Percentiles rank a stretch among this genome's conserved stretches.
Evolutionary conservation across 1,139 yeast species (phyloP).

Genomic region (Kluyveromyces marxianus): DNA sequence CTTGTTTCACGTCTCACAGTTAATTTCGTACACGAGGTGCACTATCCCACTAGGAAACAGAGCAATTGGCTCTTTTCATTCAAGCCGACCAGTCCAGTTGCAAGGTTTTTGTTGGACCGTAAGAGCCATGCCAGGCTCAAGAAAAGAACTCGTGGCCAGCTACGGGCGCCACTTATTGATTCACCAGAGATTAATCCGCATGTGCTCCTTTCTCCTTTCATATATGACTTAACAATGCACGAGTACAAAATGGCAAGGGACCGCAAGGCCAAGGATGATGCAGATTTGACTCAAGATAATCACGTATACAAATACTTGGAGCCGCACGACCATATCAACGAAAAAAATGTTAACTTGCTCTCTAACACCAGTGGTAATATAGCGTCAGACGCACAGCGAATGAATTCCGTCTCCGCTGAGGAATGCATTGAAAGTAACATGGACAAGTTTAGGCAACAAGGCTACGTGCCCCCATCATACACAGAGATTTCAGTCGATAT

Average conservation of each 20-base stretch:
- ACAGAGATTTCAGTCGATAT: slow-evolving; percentile 59
- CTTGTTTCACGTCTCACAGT: slow-evolving; percentile 43
- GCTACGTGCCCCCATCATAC: slow-evolving; percentile 38
- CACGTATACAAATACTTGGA: slow-evolving; percentile 3
- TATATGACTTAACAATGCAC: slow-evolving; percentile 31
- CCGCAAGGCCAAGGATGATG: not conserved
- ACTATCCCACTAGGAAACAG: slow-evolving; percentile 60
- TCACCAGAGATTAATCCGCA: slow-evolving; percentile 26
- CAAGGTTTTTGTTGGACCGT: slow-evolving; percentile 45
- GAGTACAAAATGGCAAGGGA: slow-evolving; percentile 18
- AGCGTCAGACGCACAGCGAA: not conserved
- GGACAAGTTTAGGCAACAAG: slow-evolving; percentile 14
- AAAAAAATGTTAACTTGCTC: not conserved
- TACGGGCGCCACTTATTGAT: slow-evolving; percentile 22
- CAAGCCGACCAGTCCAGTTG: slow-evolving; percentile 35
- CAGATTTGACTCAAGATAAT: slow-evolving; percentile 14
- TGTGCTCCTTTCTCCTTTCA: slow-evolving; percentile 29
- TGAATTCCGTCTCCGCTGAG: slow-evolving; percentile 1
- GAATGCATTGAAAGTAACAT: slow-evolving; percentile 3
- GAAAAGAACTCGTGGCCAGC: slow-evolving; percentile 21
- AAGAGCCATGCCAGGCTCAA: slow-evolving; percentile 30
- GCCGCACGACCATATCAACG: slow-evolving; percentile 1
- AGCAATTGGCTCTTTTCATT: slow-evolving; percentile 50
- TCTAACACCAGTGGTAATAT: slow-evolving; percentile 1
- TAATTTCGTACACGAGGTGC: slow-evolving; percentile 36